These are phyloP conservation scores for Neurospora sp. DNA, from an alignment of 495 filamentous ascomycete species.

Conservation along the genomic window DNA sequence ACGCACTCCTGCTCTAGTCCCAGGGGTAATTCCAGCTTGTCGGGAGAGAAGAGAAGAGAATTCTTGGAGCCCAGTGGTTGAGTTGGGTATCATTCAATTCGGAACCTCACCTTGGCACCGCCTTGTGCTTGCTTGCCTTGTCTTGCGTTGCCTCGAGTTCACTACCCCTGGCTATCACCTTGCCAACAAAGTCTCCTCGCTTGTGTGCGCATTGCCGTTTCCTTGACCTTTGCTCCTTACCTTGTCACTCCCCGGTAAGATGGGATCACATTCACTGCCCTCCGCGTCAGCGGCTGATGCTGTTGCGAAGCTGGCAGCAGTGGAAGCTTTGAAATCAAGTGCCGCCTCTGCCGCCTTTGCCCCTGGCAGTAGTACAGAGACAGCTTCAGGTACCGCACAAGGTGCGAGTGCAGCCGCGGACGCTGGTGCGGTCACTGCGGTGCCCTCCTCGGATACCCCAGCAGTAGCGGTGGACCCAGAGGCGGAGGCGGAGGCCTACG, in stretches of 20 bases:
- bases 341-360: neutral
- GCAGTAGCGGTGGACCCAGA: conserved; percentile 7
- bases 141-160: neutral
- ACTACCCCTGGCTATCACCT: neutral
- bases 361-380: neutral
- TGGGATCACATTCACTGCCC: conserved; percentile 11
- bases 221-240: neutral
- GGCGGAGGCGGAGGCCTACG: conserved; percentile 46
- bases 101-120: neutral
- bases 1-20: neutral
- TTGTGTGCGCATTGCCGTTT: neutral
- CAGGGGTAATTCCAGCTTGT: neutral
- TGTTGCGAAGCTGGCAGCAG: conserved; percentile 19
- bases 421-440: conserved; percentile 1
- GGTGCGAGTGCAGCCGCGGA: neutral
- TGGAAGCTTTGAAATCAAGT: neutral
- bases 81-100: neutral
- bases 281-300: conserved; percentile 19
- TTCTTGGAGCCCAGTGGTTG: neutral
- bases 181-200: neutral
- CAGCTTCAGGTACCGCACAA: neutral
- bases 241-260: neutral
- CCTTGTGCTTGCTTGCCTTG: neutral
- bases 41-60: neutral
- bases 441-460: conserved; percentile 5